These are phyloP conservation scores for Rhynchospora tenuis DNA, from an alignment of 176 grass and related monocot species.

Conservation along the genomic window DNA sequence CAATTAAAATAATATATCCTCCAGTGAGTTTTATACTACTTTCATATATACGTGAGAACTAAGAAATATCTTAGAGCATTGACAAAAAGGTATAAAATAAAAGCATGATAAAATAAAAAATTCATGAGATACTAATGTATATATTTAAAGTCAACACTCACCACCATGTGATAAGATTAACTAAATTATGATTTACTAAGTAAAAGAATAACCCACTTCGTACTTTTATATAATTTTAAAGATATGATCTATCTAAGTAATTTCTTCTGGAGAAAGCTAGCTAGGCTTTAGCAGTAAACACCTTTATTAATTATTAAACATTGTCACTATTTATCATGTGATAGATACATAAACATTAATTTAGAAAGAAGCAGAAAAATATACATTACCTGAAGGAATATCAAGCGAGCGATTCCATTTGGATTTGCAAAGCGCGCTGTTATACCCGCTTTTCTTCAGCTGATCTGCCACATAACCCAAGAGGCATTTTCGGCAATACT, in stretches of 20 bases:
- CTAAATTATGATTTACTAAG: neutral
- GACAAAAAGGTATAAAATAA: neutral
- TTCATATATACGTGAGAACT: neutral
- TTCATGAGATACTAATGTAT: neutral
- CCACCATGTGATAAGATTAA: conserved; percentile 1
- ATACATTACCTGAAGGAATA: conserved; percentile 30
- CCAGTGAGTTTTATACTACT: neutral
- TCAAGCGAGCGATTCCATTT: conserved; percentile 28
- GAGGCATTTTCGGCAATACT: conserved; percentile 23
- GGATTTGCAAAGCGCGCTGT: conserved; percentile 34
- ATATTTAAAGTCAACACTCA: conserved; percentile 5
- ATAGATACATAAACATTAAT: neutral
- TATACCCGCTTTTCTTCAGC: conserved; percentile 21
- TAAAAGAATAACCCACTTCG: neutral
- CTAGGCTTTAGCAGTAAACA: neutral
- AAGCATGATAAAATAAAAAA: neutral
- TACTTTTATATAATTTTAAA: neutral
- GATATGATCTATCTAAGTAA: neutral
- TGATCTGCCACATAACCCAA: conserved; percentile 10
- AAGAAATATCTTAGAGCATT: neutral
- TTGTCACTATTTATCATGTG: neutral
- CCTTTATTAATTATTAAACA: neutral
- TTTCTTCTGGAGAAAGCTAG: neutral
- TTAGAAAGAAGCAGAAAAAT: neutral
- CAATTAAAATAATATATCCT: neutral